Conservation (phyloP, 805 yeast species). For the Saccharomyces eubayanus region DNA sequence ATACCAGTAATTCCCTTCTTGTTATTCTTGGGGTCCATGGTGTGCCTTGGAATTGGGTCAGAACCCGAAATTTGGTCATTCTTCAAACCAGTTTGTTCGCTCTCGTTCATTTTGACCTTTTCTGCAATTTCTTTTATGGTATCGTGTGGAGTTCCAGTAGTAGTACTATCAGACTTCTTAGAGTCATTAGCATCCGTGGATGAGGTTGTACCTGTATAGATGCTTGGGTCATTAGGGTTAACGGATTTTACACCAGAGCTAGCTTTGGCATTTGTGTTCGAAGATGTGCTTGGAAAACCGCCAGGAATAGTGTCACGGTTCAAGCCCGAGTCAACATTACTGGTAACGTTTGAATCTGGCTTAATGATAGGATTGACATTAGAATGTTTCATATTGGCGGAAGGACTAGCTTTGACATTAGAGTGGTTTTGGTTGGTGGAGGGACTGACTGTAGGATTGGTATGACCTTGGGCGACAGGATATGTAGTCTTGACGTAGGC, state of each 20-base stretch:
- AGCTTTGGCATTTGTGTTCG: background rate
- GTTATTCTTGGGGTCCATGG: background rate
- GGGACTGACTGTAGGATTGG: background rate
- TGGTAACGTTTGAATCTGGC: too few relatives aligned
- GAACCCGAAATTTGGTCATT: background rate
- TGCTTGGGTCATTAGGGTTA: background rate
- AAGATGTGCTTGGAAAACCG: background rate
- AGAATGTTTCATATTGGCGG: background rate
- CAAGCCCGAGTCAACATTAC: background rate
- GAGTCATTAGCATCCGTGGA: background rate
- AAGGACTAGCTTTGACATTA: background rate
- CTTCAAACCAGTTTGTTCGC: background rate
- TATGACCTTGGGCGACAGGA: background rate
- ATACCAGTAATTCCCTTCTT: background rate
- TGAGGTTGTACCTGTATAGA: background rate
- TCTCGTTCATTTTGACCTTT: background rate
- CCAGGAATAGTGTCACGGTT: background rate
- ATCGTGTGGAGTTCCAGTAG: constrained; percentile 10
- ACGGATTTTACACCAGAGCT: background rate
- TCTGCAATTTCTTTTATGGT: constrained; percentile 1
- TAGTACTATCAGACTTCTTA: background rate
- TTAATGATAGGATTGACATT: background rate
- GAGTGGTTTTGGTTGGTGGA: background rate
- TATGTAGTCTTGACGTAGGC: background rate
- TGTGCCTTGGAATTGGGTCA: background rate